phyloP scores from a whole-genome alignment of 768 basidiomycete genomes.

The Serendipita vermifera region DNA sequence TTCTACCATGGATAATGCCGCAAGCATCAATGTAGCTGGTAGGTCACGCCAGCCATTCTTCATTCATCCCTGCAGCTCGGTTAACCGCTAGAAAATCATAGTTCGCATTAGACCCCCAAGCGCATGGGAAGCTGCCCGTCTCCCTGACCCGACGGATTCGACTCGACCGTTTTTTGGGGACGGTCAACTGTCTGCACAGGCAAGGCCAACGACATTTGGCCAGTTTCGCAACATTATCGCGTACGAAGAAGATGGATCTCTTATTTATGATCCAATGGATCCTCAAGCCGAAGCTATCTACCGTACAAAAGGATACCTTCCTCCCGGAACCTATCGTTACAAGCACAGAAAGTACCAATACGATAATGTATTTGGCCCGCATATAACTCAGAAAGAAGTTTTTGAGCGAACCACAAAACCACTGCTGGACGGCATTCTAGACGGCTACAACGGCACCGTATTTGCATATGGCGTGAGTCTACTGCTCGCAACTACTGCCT shows the following conservation, averaged over 20 bases:
- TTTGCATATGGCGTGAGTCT: conserved; percentile 92
- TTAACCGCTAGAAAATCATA: conserved; percentile 23
- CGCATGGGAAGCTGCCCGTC: conserved; percentile 68
- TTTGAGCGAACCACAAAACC: conserved; percentile 80
- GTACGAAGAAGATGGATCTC: conserved; percentile 84
- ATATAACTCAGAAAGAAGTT: conserved; percentile 72
- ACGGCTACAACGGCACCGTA: conserved; percentile 94
- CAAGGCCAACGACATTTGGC: conserved; percentile 37
- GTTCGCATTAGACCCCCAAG: conserved; percentile 88
- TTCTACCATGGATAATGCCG: conserved; percentile 58
- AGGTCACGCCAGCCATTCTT: conserved; percentile 17
- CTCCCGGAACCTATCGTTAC: conserved; percentile 82
- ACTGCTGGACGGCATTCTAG: conserved; percentile 68
- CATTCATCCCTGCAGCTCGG: neutral
- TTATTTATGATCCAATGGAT: conserved; percentile 94
- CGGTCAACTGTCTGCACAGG: conserved; percentile 58
- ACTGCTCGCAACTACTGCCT: conserved; percentile 4
- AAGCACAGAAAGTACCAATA: conserved; percentile 97
- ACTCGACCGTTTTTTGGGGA: conserved; percentile 53
- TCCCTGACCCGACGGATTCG: conserved; percentile 60
- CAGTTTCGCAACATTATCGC: conserved; percentile 67
- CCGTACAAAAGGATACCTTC: conserved; percentile 71
- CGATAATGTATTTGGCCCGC: conserved; percentile 78
- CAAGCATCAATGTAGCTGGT: conserved; percentile 83
- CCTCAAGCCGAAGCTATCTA: conserved; percentile 69